Conservation (phyloP, 805 yeast genomes). For the Ascoidea asiatica region DNA sequence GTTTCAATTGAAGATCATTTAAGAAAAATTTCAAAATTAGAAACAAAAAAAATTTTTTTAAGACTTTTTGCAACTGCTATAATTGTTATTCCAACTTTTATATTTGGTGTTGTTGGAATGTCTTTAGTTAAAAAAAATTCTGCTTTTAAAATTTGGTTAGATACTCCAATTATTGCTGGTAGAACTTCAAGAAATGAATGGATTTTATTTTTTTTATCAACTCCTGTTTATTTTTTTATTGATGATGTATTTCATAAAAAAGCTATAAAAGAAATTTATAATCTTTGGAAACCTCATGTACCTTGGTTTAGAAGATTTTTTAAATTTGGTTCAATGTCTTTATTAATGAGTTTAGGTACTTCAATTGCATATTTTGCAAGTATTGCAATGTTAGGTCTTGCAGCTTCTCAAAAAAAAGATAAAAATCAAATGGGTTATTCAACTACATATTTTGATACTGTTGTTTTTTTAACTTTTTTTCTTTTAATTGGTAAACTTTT, state of each 20-base stretch:
- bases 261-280: conserved; percentile 43
- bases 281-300: conserved; percentile 43
- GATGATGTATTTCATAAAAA: conserved; percentile 62
- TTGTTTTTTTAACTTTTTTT: conserved; percentile 62
- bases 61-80: conserved; percentile 36
- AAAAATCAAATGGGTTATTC: conserved; percentile 26
- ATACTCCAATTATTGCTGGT: conserved; percentile 50
- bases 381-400: conserved; percentile 36
- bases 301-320: conserved; percentile 43
- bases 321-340: conserved; percentile 67
- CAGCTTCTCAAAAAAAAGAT: conserved; percentile 19
- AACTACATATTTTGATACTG: conserved; percentile 69
- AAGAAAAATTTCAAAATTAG: conserved; percentile 30
- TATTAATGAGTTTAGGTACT: conserved; percentile 63
- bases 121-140: conserved; percentile 32
- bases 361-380: conserved; percentile 60
- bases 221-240: conserved; percentile 64
- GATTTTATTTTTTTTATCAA: conserved; percentile 49
- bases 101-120: conserved; percentile 62
- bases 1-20: conserved; percentile 54
- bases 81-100: conserved; percentile 53
- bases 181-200: conserved; percentile 49
- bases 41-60: conserved; percentile 28
- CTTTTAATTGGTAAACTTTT: conserved; percentile 56
- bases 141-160: conserved; percentile 36